phyloP scores from a whole-genome alignment of 371 early-diverging fungal genomes.

The Mortierella sp. region DNA sequence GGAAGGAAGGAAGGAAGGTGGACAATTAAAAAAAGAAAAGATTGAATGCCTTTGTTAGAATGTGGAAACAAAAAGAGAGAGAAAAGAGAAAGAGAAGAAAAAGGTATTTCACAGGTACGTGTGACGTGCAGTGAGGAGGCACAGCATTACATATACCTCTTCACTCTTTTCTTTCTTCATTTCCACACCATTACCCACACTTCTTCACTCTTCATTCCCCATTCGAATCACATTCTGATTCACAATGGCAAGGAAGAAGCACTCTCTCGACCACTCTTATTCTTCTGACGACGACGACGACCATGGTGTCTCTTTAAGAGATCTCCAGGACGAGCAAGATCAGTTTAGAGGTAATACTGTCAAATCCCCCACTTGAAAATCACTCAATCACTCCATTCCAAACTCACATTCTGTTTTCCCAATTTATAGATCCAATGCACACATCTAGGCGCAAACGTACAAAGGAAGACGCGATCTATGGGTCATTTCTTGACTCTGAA shows the following conservation, averaged over 20 bases:
- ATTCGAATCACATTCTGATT: neutral
- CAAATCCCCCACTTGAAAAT: neutral
- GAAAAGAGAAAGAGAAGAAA: neutral
- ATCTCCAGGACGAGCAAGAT: conserved; percentile 44
- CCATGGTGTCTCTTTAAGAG: conserved; percentile 30
- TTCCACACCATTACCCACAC: neutral
- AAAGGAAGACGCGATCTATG: conserved; percentile 45
- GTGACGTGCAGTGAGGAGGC: neutral
- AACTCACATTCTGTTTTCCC: neutral
- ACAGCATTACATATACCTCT: neutral
- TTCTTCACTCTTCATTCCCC: neutral
- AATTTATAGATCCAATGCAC: conserved; percentile 25
- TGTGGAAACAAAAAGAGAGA: no score
- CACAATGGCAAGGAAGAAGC: conserved; percentile 38
- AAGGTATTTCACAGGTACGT: neutral
- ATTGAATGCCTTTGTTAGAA: neutral
- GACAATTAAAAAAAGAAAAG: neutral
- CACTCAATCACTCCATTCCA: neutral
- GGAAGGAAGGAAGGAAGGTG: no score
- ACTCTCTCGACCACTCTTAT: conserved; percentile 32
- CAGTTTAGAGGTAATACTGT: conserved; percentile 38
- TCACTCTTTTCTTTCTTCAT: neutral
- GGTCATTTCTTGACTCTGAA: conserved; percentile 34
- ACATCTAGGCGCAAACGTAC: conserved; percentile 36
- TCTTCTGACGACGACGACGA: conserved; percentile 48